Percentiles rank a stretch among this genome's conserved stretches.
Evolutionary conservation across 2,329 filamentous ascomycete genomes (phyloP).

Genomic region (Penicillium sp.): DNA sequence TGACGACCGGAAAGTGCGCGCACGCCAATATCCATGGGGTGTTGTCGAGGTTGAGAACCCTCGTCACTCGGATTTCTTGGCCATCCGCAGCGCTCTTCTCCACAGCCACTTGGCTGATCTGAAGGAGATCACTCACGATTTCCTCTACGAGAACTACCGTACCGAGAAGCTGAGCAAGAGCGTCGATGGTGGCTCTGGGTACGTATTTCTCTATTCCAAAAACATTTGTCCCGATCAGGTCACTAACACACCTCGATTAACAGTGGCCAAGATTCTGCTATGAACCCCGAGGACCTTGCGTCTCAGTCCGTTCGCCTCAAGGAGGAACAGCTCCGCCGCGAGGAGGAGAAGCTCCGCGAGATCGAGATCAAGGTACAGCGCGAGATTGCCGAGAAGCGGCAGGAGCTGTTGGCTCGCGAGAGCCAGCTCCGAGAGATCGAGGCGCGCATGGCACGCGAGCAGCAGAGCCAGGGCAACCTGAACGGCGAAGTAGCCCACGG

Average conservation of each 20-base stretch:
- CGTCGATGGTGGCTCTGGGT: conserved; percentile 85
- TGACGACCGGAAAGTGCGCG: conserved; percentile 84
- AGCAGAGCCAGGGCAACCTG: conserved; percentile 51
- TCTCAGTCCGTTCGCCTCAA: conserved; percentile 97
- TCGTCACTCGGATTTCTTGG: conserved; percentile 96
- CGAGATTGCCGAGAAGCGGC: conserved; percentile 99
- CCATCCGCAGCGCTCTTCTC: conserved; percentile 90
- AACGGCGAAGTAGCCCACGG: conserved; percentile 32
- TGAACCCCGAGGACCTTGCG: conserved; percentile 96
- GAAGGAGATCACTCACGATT: conserved; percentile 99
- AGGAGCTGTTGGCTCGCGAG: conserved; percentile 94
- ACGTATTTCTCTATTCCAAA: conserved; percentile 48
- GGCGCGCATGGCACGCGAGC: conserved; percentile 90
- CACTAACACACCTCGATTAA: conserved; percentile 37
- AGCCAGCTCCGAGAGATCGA: conserved; percentile 98
- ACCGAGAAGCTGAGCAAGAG: conserved; percentile 99
- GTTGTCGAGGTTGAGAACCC: conserved; percentile 99
- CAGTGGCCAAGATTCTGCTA: conserved; percentile 66
- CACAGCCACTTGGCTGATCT: conserved; percentile 97
- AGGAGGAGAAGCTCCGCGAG: conserved; percentile 99
- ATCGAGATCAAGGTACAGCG: conserved; percentile 99
- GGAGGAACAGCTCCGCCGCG: conserved; percentile 97
- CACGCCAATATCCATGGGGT: conserved; percentile 98
- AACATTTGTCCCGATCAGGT: conserved; percentile 14
- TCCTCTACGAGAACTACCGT: conserved; percentile 99